phyloP scores from a whole-genome alignment of 1,139 yeast species.

The Yamadazyma kanchanaburiensis region DNA sequence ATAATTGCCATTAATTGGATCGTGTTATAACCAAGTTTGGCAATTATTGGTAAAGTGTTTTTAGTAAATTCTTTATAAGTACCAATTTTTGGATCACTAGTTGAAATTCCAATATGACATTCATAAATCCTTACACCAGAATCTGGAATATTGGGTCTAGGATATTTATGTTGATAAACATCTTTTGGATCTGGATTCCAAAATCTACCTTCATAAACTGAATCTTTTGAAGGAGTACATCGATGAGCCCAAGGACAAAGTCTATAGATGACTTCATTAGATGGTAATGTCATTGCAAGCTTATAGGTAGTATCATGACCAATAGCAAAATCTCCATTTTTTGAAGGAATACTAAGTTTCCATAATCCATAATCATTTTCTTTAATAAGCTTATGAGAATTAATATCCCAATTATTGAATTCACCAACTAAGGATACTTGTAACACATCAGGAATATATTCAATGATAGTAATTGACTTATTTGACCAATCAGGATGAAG shows the following conservation, averaged over 20 bases:
- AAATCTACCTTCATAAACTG: conserved; percentile 76
- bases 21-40: conserved; percentile 83
- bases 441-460: conserved; percentile 88
- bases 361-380: conserved; percentile 69
- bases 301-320: conserved; percentile 81
- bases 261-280: conserved; percentile 72
- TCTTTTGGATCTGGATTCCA: conserved; percentile 69
- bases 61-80: conserved; percentile 80
- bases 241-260: conserved; percentile 88
- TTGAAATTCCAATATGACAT: conserved; percentile 94
- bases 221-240: conserved; percentile 64
- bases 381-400: conserved; percentile 51
- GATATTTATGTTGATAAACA: conserved; percentile 58
- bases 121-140: conserved; percentile 81
- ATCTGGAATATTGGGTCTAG: conserved; percentile 49
- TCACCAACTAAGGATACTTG: conserved; percentile 82
- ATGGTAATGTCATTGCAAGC: conserved; percentile 59
- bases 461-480: conserved; percentile 60
- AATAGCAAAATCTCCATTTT: conserved; percentile 60
- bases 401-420: conserved; percentile 77
- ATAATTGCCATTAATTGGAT: conserved; percentile 96
- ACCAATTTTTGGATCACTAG: conserved; percentile 84
- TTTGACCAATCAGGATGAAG: conserved; percentile 56
- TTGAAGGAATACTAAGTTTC: conserved; percentile 52
- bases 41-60: conserved; percentile 79